Evolutionary conservation across 305 asterid species (phyloP).

Genomic region (Lippia alba): DNA sequence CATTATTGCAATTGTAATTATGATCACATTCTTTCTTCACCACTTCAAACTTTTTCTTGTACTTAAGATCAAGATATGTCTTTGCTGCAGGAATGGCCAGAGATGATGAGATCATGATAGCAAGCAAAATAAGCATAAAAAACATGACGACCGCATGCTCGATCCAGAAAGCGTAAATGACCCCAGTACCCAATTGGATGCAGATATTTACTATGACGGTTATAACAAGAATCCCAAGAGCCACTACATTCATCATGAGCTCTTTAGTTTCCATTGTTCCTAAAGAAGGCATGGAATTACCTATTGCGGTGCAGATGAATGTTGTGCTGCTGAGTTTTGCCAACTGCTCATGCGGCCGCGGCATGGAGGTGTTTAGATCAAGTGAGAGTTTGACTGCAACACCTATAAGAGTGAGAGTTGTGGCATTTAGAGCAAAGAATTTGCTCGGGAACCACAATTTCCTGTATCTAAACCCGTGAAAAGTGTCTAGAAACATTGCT

Average conservation of each 20-base stretch:
- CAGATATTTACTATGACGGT: conserved; percentile 73
- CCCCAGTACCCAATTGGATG: conserved; percentile 79
- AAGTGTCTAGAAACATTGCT: conserved; percentile 61
- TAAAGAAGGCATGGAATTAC: conserved; percentile 73
- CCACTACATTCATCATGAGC: conserved; percentile 69
- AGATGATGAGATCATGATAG: conserved; percentile 57
- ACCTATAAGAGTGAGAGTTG: conserved; percentile 63
- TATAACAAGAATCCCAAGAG: conserved; percentile 66
- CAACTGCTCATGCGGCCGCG: conserved; percentile 72
- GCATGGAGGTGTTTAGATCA: conserved; percentile 83
- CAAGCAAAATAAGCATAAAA: conserved; percentile 61
- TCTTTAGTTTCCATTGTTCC: conserved; percentile 70
- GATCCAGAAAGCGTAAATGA: conserved; percentile 61
- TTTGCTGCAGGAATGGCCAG: conserved; percentile 73
- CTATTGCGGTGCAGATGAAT: conserved; percentile 65
- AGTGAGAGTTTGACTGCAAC: conserved; percentile 70
- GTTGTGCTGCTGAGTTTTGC: conserved; percentile 76
- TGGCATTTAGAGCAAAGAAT: conserved; percentile 70
- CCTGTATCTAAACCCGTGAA: conserved; percentile 53
- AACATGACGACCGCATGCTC: conserved; percentile 58
- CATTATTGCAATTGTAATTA: conserved; percentile 22
- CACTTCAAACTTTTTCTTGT: conserved; percentile 45
- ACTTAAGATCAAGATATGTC: conserved; percentile 59
- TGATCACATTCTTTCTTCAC: conserved; percentile 49
- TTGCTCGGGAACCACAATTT: conserved; percentile 73